Base-by-base conservation (phyloP, 2,329 filamentous ascomycete species). In the Colletotrichum trifolii region DNA sequence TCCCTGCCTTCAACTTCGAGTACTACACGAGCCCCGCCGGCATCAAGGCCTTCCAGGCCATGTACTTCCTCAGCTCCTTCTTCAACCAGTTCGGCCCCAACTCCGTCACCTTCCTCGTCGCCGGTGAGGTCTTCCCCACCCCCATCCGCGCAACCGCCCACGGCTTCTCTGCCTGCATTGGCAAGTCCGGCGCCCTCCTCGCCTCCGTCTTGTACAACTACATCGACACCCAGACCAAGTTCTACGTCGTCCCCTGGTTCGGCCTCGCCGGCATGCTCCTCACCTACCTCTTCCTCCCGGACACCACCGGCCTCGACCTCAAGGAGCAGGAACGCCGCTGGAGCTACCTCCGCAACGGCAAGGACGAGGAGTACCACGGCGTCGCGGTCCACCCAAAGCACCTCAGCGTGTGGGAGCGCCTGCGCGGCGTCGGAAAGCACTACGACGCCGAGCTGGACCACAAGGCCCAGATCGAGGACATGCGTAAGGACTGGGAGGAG, bases 11-110 rank as follows among this genome's bases (percentile, higher is more conserved):
- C 86, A 84, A 93, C 75, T 97, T 90, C 82, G 77, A 92, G 0
- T 94, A 96, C 87, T 97, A 94, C 83, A 93, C 87, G 17, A 83
- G 83, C 54, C 81, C 85, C 1, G 82, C 83, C 6, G 88, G 93
- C 72, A 91, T 97, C 76, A 89, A 93, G 74, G 83, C 85, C n/a
- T 98, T 98, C 89, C 94, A 97, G 83, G 89, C 94, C 75, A 97
- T 98, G 93, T 97, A 97, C 86, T 97, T 97, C 82, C 78, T 98
- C 71, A 97, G 93, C 8, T 97, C 93, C 33, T 98, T 98, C 85
- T 98, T 98, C 89, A 97, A 97, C 86, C 95, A 98, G 77, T 98
- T 98, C 74, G 95, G 95, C 11, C 95, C 95, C 79, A 98, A 98
- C 86, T 91, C 89, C 50, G 94, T 97, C 73, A 97, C 94, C 68